phyloP scores from a whole-genome alignment of 495 filamentous ascomycete species.

The Penicillium odoratum region DNA sequence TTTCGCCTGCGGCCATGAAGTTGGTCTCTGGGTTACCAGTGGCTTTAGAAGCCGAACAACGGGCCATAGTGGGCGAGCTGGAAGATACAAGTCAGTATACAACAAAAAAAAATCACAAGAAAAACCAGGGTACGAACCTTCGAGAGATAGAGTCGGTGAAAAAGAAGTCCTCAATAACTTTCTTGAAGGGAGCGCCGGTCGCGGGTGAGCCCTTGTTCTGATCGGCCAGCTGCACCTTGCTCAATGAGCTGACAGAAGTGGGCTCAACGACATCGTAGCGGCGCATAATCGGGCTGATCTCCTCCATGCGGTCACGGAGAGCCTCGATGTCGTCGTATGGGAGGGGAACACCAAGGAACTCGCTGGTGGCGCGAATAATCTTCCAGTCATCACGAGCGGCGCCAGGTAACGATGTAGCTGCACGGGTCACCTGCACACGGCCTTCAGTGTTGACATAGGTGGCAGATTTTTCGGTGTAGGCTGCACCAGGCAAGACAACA shows the following conservation, averaged over 20 bases:
- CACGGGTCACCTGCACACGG: conserved; percentile 86
- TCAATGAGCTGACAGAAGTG: conserved; percentile 64
- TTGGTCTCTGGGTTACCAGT: conserved; percentile 70
- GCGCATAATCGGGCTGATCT: conserved; percentile 85
- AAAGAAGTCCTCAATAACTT: conserved; percentile 90
- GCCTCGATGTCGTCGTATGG: conserved; percentile 90
- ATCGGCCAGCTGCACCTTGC: conserved; percentile 90
- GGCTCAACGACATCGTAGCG: conserved; percentile 89
- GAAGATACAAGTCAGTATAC: conserved; percentile 26
- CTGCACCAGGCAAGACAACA: conserved; percentile 87
- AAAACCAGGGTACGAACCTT: conserved; percentile 57
- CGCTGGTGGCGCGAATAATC: conserved; percentile 87
- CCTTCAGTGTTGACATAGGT: conserved; percentile 98
- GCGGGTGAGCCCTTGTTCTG: conserved; percentile 84
- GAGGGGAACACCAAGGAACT: conserved; percentile 83
- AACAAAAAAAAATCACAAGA: not conserved
- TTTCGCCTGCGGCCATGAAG: conserved; percentile 79
- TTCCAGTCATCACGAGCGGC: conserved; percentile 97
- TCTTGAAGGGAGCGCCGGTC: conserved; percentile 67
- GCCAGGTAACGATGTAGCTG: conserved; percentile 80
- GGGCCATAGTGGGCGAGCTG: conserved; percentile 95
- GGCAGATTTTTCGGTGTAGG: conserved; percentile 96
- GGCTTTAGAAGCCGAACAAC: conserved; percentile 84
- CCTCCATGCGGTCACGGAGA: conserved; percentile 88
- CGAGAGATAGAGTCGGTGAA: conserved; percentile 95